Base-by-base conservation (phyloP, 2,329 filamentous ascomycete species). In the Trichophyton mentagrophytes region DNA sequence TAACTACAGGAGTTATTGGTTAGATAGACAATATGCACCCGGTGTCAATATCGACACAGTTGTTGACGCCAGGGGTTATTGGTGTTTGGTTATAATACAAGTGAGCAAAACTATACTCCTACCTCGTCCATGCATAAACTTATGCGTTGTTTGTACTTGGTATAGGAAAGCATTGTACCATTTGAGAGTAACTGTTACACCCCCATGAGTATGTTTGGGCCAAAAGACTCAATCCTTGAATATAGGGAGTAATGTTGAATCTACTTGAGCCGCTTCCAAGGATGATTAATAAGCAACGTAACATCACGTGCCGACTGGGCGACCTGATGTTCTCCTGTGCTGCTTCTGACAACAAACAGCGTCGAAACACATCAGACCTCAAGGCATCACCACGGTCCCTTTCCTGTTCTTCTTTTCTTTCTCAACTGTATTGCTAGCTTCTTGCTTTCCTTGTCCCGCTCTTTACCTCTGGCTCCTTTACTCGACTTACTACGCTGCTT, bases 381-480 rank as follows among this genome's bases (percentile, higher is more conserved):
- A 33, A 38, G 33, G 11, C 33, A 36, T 15, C 51, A 55, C 27
- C 51, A 55, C 27, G 51, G 17, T 55, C 51, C 51, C 17, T 22
- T 27, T 42, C 36, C 6, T 25, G 33, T 17, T 57, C 40, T 27
- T n/a, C 46, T 51, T 15, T 25, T 51, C 15, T 36, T 57, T 57
- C 36, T 57, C 49, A 13, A 30, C n/a, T 57, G 55, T 57, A 57
- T 57, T 57, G 30, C 55, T 57, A 57, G 11, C 3, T 25, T 57
- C 17, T 30, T 33, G 55, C 40, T 25, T 44, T 44, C 3, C 27
- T 27, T 15, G 13, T 25, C 3, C 17, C 4, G 20, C 44, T 25
- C 7, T 44, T 42, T 9, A 22, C 22, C 2, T 25, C 55, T 4
- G 40, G 1, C 15, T 7, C 6, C 40, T 38, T 38, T 38, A 44